Base-by-base conservation (phyloP, 495 filamentous ascomycete genomes). In the Cairneyella variabilis region DNA sequence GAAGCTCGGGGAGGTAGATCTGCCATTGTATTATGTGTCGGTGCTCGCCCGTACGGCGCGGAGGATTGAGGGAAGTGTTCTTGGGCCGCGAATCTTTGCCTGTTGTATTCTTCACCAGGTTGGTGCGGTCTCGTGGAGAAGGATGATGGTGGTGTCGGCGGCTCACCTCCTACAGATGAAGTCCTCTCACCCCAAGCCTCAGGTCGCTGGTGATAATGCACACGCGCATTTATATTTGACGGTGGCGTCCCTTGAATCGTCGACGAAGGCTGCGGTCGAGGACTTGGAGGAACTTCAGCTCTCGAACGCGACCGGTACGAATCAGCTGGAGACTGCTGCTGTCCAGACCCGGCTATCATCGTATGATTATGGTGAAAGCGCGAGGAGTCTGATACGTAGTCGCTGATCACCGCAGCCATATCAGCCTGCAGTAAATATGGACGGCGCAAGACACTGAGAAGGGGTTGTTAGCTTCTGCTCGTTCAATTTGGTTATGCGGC, bases 391-490 rank as follows among this genome's bases (percentile, higher is more conserved):
- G 62, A 45, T 34, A 54, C 54, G 40, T 52, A 59, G 38, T 66
- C 64, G 52, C 65, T 63, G 57, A 68, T 61, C 56, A 68, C 57
- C 46, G 57, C 54, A 39, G 62, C 63, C 63, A 65, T 65, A 61
- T 65, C 57, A 64, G 58, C 54, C 56, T 64, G 23, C 45, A 57
- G 36, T 53, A 21, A 14, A 48, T 37, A 34, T 41, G 25, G 20
- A 48, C 39, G 42, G 34, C 10, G 21, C 27, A 22, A 49, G 25
- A 48, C 18, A 54, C 37, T 40, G 37, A 16, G 16, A 17, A 20
- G 7, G 16, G 5, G 8, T 9, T 7, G 16, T 40, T 40, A 40
- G 37, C 17, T n/a, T 9, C 17, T 40, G 37, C 17, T 9, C 17
- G 37, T 5, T 14, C 37, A 40, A 34, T 8, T 8, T 14, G 14